Evolutionary conservation across 2,329 filamentous ascomycete species (phyloP).

Genomic region (Phaeosphaeria sp.): DNA sequence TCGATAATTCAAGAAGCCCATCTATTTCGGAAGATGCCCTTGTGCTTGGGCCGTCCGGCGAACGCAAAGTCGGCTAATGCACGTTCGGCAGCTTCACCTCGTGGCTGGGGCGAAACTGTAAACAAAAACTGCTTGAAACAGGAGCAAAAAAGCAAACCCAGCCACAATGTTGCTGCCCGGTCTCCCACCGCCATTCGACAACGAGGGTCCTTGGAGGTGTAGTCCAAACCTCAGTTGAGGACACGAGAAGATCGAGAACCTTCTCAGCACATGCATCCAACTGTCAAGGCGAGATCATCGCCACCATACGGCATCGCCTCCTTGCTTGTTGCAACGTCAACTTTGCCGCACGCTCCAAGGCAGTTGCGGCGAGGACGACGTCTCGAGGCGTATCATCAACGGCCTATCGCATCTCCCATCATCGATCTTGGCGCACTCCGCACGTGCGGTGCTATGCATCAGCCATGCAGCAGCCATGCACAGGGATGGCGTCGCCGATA

Average conservation of each 20-base stretch:
- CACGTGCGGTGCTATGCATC: background rate
- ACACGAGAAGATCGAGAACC: background rate
- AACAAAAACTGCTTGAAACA: background rate
- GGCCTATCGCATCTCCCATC: background rate
- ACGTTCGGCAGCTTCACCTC: conserved; percentile 7
- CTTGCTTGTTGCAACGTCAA: background rate
- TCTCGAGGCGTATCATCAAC: background rate
- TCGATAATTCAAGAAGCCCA: background rate
- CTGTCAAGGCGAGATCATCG: background rate
- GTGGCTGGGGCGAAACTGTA: conserved; percentile 7
- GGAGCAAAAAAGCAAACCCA: background rate
- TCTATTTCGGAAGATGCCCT: background rate
- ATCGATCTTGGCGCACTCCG: background rate
- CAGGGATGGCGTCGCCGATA: background rate
- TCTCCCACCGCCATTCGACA: background rate
- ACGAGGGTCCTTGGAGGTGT: background rate
- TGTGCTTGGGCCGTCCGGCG: conserved; percentile 1
- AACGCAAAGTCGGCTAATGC: conserved; percentile 5
- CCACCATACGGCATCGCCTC: background rate
- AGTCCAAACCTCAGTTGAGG: background rate
- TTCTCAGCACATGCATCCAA: background rate
- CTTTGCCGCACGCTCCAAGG: background rate
- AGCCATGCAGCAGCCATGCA: background rate
- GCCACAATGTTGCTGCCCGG: background rate
- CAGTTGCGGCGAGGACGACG: background rate